A percentile compares a stretch with the other conserved stretches of the same genome.
phyloP scores from a whole-genome alignment of 129 eudicot species.

The Deinandra increscens region DNA sequence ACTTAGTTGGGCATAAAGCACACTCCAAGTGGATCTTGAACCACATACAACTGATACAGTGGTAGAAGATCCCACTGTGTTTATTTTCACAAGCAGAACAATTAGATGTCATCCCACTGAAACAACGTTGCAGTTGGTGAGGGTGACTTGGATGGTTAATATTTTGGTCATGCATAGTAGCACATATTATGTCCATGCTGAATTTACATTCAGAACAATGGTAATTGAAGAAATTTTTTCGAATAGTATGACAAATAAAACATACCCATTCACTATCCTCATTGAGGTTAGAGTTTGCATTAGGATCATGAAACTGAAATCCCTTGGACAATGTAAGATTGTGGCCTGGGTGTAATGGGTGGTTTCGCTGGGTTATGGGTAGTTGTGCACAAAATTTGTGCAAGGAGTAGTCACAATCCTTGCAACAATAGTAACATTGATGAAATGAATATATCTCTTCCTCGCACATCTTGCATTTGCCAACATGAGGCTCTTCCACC shows the following conservation, averaged over 20 bases:
- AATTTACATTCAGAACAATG: neutral
- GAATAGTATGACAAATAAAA: neutral
- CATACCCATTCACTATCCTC: neutral
- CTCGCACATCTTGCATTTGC: neutral
- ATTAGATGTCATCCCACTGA: neutral
- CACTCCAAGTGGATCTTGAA: neutral
- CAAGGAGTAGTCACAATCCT: neutral
- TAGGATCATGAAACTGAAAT: neutral
- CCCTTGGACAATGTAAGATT: neutral
- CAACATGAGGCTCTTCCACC: neutral
- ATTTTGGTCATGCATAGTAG: neutral
- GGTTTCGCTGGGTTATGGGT: neutral
- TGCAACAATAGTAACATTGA: neutral
- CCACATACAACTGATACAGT: neutral
- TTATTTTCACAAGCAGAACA: neutral
- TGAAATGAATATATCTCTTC: conserved; percentile 4
- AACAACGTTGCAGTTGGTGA: conserved; percentile 1
- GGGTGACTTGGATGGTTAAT: conserved; percentile 14
- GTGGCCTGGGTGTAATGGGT: neutral
- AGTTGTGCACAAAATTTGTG: neutral
- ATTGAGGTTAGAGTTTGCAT: neutral
- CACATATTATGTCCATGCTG: neutral
- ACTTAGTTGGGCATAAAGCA: neutral
- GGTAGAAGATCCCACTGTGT: neutral
- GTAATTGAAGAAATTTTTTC: neutral